These are phyloP conservation scores for Tylopilus rubrobrunneus DNA, from an alignment of 768 basidiomycete genomes.

Conservation along the genomic window DNA sequence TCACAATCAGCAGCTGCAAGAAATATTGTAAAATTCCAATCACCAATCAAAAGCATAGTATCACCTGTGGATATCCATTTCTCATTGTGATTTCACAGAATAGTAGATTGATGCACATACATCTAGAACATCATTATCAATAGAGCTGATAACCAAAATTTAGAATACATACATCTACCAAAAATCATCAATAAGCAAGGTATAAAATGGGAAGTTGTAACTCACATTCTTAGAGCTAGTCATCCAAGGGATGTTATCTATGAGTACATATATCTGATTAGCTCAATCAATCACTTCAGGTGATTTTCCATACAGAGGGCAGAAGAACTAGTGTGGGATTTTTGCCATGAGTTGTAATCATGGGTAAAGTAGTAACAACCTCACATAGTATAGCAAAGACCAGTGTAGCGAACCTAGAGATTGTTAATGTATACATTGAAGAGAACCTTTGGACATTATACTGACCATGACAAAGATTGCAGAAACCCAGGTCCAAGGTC, in stretches of 20 bases:
- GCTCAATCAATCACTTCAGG: not conserved
- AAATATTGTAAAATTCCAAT: too few relatives aligned
- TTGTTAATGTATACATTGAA: not conserved
- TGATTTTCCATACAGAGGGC: not conserved
- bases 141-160: not conserved
- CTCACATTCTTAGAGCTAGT: constrained; percentile 3
- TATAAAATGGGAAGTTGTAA: not conserved
- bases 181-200: not conserved
- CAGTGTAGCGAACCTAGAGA: constrained; percentile 3
- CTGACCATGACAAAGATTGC: constrained; percentile 1
- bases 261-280: not conserved
- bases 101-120: not conserved
- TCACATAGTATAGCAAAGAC: constrained; percentile 3
- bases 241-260: not conserved
- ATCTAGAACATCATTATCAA: not conserved
- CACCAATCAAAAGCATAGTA: too few relatives aligned
- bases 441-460: not conserved
- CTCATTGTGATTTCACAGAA: too few relatives aligned
- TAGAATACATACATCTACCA: not conserved
- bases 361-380: not conserved
- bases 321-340: not conserved
- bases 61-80: too few relatives aligned
- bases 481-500: constrained; percentile 3
- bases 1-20: too few relatives aligned
- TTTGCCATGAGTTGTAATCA: not conserved